phyloP scores from a whole-genome alignment of 331 rosid species.

The Stylosanthes scabra region DNA sequence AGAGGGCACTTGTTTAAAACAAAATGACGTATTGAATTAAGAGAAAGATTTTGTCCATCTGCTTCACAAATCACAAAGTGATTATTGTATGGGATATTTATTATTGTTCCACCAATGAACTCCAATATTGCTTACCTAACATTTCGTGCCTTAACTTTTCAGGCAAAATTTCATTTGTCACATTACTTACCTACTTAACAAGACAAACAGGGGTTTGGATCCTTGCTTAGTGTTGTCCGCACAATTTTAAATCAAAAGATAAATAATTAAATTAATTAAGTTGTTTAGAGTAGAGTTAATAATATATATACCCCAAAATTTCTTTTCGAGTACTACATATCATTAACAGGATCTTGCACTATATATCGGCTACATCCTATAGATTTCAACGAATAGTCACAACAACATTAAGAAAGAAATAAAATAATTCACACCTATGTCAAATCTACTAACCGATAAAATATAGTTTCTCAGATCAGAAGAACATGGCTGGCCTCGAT shows the following conservation, averaged over 20 bases:
- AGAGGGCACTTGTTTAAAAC: background rate
- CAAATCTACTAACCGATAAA: constrained; percentile 9
- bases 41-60: background rate
- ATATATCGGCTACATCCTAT: constrained; percentile 1
- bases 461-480: background rate
- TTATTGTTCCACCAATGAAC: background rate
- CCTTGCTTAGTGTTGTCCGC: too few species aligned
- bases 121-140: background rate
- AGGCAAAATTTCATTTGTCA: background rate
- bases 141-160: constrained; percentile 6
- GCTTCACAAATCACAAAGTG: background rate
- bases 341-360: background rate
- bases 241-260: too few species aligned
- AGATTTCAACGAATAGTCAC: background rate
- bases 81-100: background rate
- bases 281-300: too few species aligned
- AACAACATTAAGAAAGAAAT: background rate
- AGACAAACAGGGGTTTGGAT: background rate
- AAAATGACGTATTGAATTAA: constrained; percentile 1
- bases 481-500: background rate
- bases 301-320: too few species aligned
- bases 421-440: background rate
- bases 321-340: background rate
- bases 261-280: too few species aligned
- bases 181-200: background rate